Base-by-base conservation (phyloP, 805 yeast species). In the Barnettozyma pratensis region DNA sequence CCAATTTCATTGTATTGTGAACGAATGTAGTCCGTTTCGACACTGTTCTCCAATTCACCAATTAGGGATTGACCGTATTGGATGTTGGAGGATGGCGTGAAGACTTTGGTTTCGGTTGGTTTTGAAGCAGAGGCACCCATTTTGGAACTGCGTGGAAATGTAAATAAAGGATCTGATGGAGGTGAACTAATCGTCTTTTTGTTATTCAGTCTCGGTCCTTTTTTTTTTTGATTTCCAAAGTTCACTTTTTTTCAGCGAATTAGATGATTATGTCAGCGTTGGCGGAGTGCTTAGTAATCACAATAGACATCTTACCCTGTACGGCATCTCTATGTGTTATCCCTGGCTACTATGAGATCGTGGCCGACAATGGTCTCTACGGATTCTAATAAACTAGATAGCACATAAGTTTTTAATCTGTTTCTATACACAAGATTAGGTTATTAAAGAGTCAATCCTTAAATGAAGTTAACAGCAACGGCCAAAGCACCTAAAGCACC, bases 1-100 rank as follows among this genome's bases (percentile, higher is more conserved):
- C 77, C 81, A 58, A 77, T 78, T 47, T 83, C 85, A 25, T 84
- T 78, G 59, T 78, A 75, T 62, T 85, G 90, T 39, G 81, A 76
- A 61, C 91, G 79, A 7, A 89, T 76, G 62, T 76, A 85, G 62
- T 85, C 85, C 2, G 87, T 76, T 70, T 85, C 90, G 27, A 73
- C 71, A 4, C 84, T 74, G 42, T 68, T 70, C 54, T 83, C 87
- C 56, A 85, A 73, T 59, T 80, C 84, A 6, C 81, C 71, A 51
- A 85, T 70, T 44, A 85, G 74, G 12, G 83, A 75, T 4, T 84
- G 78, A 46, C 83, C 77, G 63, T 83, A 80, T 53, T 83, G 85
- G 41, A 85, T 79, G 43, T 87, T 87, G 6, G 88, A 75, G 39
- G 74, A 65, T 36, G 90, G 88, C 3, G 80, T 75, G 61, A 81